A percentile compares a stretch with the other conserved stretches of the same genome.
Evolutionary conservation across 192 early-diverging fungal species (phyloP).

Genomic region (Radiomyces spectabilis): DNA sequence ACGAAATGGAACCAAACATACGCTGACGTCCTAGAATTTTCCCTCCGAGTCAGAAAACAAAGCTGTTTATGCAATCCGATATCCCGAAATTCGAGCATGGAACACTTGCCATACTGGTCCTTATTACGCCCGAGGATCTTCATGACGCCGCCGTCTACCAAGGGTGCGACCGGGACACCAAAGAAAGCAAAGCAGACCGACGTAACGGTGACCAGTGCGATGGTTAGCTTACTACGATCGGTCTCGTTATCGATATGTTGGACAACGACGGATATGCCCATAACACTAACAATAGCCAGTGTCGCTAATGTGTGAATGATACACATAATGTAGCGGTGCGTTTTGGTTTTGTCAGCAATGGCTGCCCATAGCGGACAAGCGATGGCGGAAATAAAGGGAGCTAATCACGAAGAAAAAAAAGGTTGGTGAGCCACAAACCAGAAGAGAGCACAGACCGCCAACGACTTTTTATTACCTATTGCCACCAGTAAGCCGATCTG

Average conservation of each 20-base stretch:
- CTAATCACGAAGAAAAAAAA: conserved; percentile 1
- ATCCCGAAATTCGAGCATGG: neutral
- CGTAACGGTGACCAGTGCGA: conserved; percentile 22
- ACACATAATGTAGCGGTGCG: conserved; percentile 33
- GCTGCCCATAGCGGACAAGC: conserved; percentile 39
- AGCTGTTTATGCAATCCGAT: neutral
- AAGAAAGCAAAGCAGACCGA: conserved; percentile 40
- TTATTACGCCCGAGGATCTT: conserved; percentile 36
- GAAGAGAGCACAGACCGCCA: too few relatives aligned
- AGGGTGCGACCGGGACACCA: conserved; percentile 34
- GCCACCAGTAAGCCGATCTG: conserved; percentile 34
- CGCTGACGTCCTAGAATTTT: conserved; percentile 25
- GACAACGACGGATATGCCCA: conserved; percentile 28
- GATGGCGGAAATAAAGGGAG: conserved; percentile 38
- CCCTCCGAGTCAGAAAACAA: neutral
- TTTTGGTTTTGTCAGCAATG: conserved; percentile 33
- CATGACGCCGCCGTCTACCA: conserved; percentile 38
- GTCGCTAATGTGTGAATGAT: conserved; percentile 32
- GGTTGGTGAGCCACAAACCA: neutral
- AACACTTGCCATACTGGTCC: conserved; percentile 30
- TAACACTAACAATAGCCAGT: conserved; percentile 28
- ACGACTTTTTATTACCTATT: conserved; percentile 20
- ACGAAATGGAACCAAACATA: conserved; percentile 37
- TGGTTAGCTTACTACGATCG: conserved; percentile 7
- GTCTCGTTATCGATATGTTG: conserved; percentile 9